phyloP scores from a whole-genome alignment of 495 filamentous ascomycete species.

The Penicillium cinerascens region DNA sequence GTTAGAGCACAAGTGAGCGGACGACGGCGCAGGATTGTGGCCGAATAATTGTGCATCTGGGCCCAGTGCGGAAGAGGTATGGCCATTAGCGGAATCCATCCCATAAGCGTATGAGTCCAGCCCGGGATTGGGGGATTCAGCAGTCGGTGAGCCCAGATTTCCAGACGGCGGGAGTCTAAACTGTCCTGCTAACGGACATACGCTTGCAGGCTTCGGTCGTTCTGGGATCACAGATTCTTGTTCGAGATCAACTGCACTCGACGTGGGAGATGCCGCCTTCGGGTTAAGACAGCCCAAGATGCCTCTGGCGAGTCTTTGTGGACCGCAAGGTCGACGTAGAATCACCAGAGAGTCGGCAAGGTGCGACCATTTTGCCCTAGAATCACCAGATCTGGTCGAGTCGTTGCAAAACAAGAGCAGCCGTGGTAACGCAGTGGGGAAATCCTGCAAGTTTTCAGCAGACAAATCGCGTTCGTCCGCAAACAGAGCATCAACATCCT shows the following conservation, averaged over 20 bases:
- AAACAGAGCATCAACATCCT: constrained; percentile 30
- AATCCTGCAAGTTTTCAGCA: background rate
- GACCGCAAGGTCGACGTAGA: constrained; percentile 51
- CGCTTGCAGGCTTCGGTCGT: background rate
- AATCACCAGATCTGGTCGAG: background rate
- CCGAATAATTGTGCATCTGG: background rate
- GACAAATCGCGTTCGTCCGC: constrained; percentile 30
- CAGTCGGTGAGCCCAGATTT: background rate
- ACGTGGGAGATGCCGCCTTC: background rate
- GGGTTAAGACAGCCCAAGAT: constrained; percentile 29
- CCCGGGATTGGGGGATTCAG: background rate
- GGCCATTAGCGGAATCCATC: background rate
- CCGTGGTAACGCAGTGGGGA: constrained; percentile 18
- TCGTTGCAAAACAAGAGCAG: background rate
- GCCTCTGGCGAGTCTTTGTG: constrained; percentile 57
- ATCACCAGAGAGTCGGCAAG: constrained; percentile 30
- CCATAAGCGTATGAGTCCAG: background rate
- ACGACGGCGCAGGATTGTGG: background rate
- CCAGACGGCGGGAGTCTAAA: background rate
- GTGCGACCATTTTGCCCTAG: constrained; percentile 17
- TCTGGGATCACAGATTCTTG: background rate
- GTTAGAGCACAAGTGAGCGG: background rate
- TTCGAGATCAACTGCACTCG: background rate
- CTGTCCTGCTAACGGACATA: background rate
- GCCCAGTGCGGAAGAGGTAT: too few relatives aligned